Evolutionary conservation across 106 monocot genomes (phyloP).

Genomic region (Alisma plantagoaquatica): DNA sequence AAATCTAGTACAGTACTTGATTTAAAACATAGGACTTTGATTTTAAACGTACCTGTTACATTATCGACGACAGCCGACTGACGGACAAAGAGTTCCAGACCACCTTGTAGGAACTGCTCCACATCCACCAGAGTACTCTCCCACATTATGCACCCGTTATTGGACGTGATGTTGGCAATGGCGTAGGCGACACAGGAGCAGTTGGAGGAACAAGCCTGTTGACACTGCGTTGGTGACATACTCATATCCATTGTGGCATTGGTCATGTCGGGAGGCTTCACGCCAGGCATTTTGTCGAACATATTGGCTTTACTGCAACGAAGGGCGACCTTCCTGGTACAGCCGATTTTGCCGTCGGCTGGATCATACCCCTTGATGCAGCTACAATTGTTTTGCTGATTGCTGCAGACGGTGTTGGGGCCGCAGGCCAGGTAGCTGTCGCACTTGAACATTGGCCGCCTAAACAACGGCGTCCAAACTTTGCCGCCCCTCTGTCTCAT

Average conservation of each 20-base stretch:
- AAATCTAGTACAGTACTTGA: no score
- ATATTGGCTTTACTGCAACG: constrained; percentile 16
- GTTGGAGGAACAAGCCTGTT: constrained; percentile 13
- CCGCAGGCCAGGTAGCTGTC: constrained; percentile 32
- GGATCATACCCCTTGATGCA: constrained; percentile 35
- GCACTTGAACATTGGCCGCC: constrained; percentile 18
- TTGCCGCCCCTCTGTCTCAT: no score
- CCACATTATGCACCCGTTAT: constrained; percentile 53
- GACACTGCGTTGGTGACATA: constrained; percentile 15
- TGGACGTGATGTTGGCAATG: constrained; percentile 18
- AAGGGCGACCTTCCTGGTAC: constrained; percentile 23
- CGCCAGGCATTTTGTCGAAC: constrained; percentile 13
- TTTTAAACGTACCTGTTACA: no score
- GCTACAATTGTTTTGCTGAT: constrained; percentile 18
- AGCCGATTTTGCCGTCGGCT: constrained; percentile 23
- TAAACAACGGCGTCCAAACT: no score
- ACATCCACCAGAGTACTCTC: constrained; percentile 22
- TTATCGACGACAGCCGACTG: no score
- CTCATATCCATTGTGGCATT: constrained; percentile 2
- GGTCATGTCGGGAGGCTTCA: constrained; percentile 21
- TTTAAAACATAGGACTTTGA: no score
- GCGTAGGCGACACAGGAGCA: constrained; percentile 32
- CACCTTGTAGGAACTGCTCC: constrained; percentile 7
- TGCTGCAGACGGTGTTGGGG: constrained; percentile 31
- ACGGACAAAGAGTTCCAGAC: constrained; percentile 19